Percentiles rank a stretch among this genome's conserved stretches.
Evolutionary conservation across 1,139 yeast genomes (phyloP).

Genomic region (Yamadazyma diddensiae): DNA sequence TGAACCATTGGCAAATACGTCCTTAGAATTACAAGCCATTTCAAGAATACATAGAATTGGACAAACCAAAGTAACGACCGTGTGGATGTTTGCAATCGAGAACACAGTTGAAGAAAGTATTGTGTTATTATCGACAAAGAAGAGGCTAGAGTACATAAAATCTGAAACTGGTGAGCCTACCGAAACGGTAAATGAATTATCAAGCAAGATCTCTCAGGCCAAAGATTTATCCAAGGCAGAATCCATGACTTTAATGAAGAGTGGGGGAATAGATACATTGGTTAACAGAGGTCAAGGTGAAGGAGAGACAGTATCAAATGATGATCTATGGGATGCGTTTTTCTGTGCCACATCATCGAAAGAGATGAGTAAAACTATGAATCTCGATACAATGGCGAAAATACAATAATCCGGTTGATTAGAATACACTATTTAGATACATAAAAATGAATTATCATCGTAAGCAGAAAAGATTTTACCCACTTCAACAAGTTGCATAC

Average conservation of each 20-base stretch:
- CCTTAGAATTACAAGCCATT: conserved; percentile 86
- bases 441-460: conserved; percentile 60
- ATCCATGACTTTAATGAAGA: conserved; percentile 34
- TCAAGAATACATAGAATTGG: conserved; percentile 93
- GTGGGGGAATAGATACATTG: conserved; percentile 39
- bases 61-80: conserved; percentile 72
- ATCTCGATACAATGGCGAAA: conserved; percentile 15
- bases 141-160: conserved; percentile 40
- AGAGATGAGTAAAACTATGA: conserved; percentile 16
- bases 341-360: conserved; percentile 32
- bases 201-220: conserved; percentile 15
- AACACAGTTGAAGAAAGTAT: conserved; percentile 91
- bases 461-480: conserved; percentile 68
- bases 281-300: conserved; percentile 40
- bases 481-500: conserved; percentile 55
- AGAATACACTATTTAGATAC: conserved; percentile 27
- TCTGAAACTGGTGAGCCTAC: conserved; percentile 4
- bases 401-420: conserved; percentile 1
- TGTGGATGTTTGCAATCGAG: conserved; percentile 86
- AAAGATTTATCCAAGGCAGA: conserved; percentile 31
- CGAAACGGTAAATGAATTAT: not conserved
- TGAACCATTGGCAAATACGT: conserved; percentile 88
- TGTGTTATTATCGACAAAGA: conserved; percentile 53
- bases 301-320: conserved; percentile 55
- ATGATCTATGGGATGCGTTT: conserved; percentile 61